These are phyloP conservation scores for Aureobasidium sp. DNA, from an alignment of 2,329 filamentous ascomycete species.

Conservation along the genomic window DNA sequence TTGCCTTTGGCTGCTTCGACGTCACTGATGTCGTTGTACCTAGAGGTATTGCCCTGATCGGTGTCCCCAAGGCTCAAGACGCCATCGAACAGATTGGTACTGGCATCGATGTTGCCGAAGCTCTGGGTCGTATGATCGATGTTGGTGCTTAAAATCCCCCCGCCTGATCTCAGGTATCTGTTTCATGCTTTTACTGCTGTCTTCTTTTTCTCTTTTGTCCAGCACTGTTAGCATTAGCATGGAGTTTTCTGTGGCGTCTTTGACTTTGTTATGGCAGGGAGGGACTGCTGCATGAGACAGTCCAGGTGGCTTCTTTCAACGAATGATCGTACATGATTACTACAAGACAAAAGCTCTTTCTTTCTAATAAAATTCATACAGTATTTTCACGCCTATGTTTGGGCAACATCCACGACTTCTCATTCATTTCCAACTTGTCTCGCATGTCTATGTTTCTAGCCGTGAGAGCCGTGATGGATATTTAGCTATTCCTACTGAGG, in stretches of 20 bases:
- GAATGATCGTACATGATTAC: background rate
- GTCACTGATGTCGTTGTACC: slow-evolving; percentile 51
- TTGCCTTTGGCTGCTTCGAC: slow-evolving; percentile 58
- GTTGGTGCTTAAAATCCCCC: slow-evolving; percentile 16
- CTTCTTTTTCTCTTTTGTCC: background rate
- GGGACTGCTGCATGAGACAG: background rate
- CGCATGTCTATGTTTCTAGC: background rate
- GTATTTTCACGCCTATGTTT: background rate
- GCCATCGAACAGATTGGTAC: slow-evolving; percentile 47
- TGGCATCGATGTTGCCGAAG: slow-evolving; percentile 31
- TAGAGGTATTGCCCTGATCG: slow-evolving; percentile 52
- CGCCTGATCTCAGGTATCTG: background rate
- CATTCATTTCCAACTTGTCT: background rate
- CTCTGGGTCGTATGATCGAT: slow-evolving; percentile 26
- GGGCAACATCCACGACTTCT: no score
- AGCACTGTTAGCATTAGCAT: background rate
- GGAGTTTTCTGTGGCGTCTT: background rate
- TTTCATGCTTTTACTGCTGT: background rate
- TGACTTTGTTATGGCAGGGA: background rate
- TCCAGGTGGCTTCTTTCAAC: background rate
- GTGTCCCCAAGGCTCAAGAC: slow-evolving; percentile 52
- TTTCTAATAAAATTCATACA: background rate
- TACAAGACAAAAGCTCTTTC: background rate
- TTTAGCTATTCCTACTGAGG: background rate
- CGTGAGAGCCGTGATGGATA: slow-evolving; percentile 11